phyloP scores from a whole-genome alignment of 2,329 filamentous ascomycete genomes.

The Volutella citrinella region DNA sequence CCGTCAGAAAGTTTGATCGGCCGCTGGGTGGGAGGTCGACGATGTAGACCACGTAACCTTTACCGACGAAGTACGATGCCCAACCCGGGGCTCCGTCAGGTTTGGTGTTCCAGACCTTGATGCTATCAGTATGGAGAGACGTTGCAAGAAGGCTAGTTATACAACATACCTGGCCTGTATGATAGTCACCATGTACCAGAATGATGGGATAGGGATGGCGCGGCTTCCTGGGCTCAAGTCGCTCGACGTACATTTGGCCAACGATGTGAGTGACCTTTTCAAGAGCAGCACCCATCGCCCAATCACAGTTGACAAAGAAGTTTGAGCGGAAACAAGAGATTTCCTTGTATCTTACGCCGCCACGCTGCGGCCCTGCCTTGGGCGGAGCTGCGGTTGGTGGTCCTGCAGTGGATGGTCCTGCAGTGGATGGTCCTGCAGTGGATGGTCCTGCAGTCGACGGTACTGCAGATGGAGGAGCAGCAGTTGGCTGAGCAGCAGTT shows the following conservation, averaged over 20 bases:
- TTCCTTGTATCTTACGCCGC: too few species aligned
- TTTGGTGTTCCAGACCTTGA: constrained; percentile 41
- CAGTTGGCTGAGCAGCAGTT: too few species aligned
- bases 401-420: too few species aligned
- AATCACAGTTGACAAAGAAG: constrained; percentile 26
- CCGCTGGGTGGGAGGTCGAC: constrained; percentile 41
- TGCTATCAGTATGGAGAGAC: background rate
- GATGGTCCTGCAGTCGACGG: too few species aligned
- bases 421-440: too few species aligned
- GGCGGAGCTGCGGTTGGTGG: too few species aligned
- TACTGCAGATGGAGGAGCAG: too few species aligned
- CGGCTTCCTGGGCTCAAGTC: constrained; percentile 18
- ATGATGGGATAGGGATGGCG: constrained; percentile 25
- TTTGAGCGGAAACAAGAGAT: constrained; percentile 15
- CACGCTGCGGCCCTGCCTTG: too few species aligned
- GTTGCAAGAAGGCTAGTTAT: background rate
- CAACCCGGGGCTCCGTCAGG: constrained; percentile 45
- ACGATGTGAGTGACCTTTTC: constrained; percentile 15
- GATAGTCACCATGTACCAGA: constrained; percentile 35
- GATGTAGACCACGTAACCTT: constrained; percentile 42
- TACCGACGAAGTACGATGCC: constrained; percentile 40
- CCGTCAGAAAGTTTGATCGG: constrained; percentile 28
- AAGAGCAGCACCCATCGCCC: constrained; percentile 12
- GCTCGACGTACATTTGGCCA: constrained; percentile 36
- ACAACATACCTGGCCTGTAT: constrained; percentile 30